Evolutionary conservation across 257 asterid species (phyloP).

Genomic region (Cruciata laevipes): DNA sequence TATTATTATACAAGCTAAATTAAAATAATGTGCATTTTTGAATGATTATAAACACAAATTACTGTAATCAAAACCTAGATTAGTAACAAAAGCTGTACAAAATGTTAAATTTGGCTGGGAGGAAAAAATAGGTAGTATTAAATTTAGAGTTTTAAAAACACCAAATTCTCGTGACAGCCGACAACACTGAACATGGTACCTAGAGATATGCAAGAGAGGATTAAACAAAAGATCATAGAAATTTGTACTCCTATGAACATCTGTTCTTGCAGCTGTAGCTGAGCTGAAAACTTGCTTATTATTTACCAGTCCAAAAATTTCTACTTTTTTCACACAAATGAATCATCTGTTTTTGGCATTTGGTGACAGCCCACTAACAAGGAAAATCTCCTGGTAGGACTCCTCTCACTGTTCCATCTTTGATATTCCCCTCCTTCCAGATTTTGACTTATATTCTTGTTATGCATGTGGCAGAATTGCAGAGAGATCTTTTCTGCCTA

Average conservation of each 20-base stretch:
- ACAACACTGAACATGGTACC: slow-evolving; percentile 89
- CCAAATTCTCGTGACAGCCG: slow-evolving; percentile 72
- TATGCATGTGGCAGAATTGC: slow-evolving; percentile 15
- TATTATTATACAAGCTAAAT: too few relatives aligned
- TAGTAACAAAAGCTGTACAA: too few relatives aligned
- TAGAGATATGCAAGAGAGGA: slow-evolving; percentile 13
- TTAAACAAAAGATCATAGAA: slow-evolving; percentile 19
- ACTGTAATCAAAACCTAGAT: neutral
- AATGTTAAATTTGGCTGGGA: neutral
- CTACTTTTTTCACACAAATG: slow-evolving; percentile 1
- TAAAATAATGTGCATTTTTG: too few relatives aligned
- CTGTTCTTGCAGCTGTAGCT: slow-evolving; percentile 4
- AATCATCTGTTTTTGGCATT: slow-evolving; percentile 16
- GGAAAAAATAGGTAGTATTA: neutral
- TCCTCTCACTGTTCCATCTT: slow-evolving; percentile 1
- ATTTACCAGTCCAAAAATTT: slow-evolving; percentile 5
- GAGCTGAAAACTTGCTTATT: neutral
- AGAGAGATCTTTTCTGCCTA: neutral
- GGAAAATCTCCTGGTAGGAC: slow-evolving; percentile 20
- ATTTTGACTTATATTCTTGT: slow-evolving; percentile 9
- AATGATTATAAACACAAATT: too few relatives aligned
- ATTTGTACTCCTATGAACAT: slow-evolving; percentile 1
- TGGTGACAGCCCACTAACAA: slow-evolving; percentile 16
- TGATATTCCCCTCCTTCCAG: slow-evolving; percentile 6
- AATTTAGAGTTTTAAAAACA: slow-evolving; percentile 40